A percentile compares a stretch with the other conserved stretches of the same genome.
Conservation (phyloP, 73 alveolate species). For the Paramecium biaurelia region DNA sequence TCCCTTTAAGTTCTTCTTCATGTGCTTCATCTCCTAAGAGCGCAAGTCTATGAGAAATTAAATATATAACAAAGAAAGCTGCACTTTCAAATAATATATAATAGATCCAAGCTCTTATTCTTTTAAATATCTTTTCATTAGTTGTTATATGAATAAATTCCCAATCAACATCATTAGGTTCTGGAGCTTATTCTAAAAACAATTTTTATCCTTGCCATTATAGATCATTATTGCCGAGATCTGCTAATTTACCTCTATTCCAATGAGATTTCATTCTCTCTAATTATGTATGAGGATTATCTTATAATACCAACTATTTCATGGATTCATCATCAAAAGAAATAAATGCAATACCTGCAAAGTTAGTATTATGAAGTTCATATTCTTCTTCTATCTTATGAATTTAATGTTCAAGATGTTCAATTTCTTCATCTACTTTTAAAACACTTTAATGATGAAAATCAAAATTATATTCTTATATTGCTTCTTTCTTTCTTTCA, state of each 20-base stretch:
- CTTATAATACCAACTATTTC: constrained; percentile 36
- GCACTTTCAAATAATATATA: constrained; percentile 11
- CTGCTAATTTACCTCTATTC: constrained; percentile 27
- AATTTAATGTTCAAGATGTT: constrained; percentile 47
- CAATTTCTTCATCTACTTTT: constrained; percentile 48
- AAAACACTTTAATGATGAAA: constrained; percentile 5
- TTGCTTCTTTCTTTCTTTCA: constrained; percentile 31
- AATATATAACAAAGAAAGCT: constrained; percentile 36
- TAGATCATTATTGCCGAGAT: constrained; percentile 2
- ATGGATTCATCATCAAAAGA: constrained; percentile 48
- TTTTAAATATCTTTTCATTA: constrained; percentile 22
- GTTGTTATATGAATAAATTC: constrained; percentile 59
- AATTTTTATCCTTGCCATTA: constrained; percentile 55
- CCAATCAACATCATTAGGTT: constrained; percentile 69
- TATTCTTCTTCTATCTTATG: constrained; percentile 44
- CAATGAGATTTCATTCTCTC: constrained; percentile 38
- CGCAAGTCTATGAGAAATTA: constrained; percentile 25
- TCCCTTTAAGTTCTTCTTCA: constrained; percentile 59
- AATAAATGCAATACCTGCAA: constrained; percentile 63
- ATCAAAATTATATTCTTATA: neutral
- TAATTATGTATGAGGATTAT: constrained; percentile 5
- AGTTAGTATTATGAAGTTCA: constrained; percentile 5
- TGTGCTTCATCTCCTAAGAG: constrained; percentile 49
- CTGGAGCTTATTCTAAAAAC: constrained; percentile 59
- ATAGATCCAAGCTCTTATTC: constrained; percentile 29